Percentiles rank a stretch among this genome's conserved stretches.
These are phyloP conservation scores for Pogostemon cablin DNA, from an alignment of 257 asterid genomes.

Conservation along the genomic window DNA sequence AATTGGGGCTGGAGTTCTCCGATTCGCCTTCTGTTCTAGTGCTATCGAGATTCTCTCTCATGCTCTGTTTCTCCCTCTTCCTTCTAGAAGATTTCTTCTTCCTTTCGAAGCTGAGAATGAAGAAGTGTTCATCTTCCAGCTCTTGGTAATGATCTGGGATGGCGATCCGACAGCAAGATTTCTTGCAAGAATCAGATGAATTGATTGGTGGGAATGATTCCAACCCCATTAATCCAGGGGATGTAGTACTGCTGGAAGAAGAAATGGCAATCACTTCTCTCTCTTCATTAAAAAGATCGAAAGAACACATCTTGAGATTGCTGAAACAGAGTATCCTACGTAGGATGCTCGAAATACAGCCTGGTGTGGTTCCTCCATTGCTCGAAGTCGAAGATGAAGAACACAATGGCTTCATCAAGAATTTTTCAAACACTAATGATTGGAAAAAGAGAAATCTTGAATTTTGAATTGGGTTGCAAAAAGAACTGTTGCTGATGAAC, in stretches of 20 bases:
- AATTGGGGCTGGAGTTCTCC: conserved; percentile 69
- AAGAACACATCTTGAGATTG: conserved; percentile 38
- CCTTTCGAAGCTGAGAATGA: conserved; percentile 67
- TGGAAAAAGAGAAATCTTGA: conserved; percentile 32
- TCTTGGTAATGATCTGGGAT: conserved; percentile 45
- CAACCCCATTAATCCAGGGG: conserved; percentile 67
- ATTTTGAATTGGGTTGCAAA: conserved; percentile 36
- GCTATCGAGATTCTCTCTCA: conserved; percentile 35
- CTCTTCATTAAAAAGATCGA: conserved; percentile 33
- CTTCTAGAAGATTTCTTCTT: conserved; percentile 22
- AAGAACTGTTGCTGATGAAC: conserved; percentile 22
- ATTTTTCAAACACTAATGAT: conserved; percentile 22
- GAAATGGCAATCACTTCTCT: neutral
- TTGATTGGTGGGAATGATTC: conserved; percentile 51
- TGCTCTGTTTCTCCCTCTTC: conserved; percentile 30
- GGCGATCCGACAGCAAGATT: conserved; percentile 30
- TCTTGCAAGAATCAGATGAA: conserved; percentile 35
- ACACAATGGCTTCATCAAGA: conserved; percentile 46
- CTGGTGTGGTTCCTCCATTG: conserved; percentile 17
- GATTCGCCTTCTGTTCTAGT: conserved; percentile 44
- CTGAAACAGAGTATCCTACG: conserved; percentile 66
- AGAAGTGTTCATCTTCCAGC: conserved; percentile 67
- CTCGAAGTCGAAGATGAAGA: conserved; percentile 39
- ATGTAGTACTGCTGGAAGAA: neutral
- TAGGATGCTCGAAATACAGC: conserved; percentile 52